Percentiles rank a stretch among this genome's conserved stretches.
Conservation (phyloP, 768 basidiomycete genomes). For the Neoboletus subvelutipes region DNA sequence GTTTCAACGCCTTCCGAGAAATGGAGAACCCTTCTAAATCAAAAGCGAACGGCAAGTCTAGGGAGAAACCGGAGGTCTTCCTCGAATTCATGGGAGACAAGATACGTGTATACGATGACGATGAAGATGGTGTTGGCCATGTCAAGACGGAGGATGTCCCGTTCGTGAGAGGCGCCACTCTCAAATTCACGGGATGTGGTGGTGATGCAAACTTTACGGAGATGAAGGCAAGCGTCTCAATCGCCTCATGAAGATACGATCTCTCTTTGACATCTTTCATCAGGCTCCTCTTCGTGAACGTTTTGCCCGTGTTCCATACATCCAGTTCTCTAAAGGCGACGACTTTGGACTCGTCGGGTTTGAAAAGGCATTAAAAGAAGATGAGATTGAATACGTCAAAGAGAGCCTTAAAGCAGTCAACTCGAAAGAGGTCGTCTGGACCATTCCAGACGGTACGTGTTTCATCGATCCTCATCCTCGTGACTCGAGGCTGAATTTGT, state of each 20-base stretch:
- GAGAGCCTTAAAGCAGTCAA: constrained; percentile 64
- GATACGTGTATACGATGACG: constrained; percentile 52
- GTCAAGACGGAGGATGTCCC: constrained; percentile 45
- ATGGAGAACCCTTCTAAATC: constrained; percentile 46
- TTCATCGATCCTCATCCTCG: neutral
- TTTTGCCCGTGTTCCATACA: constrained; percentile 47
- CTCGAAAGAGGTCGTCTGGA: constrained; percentile 65
- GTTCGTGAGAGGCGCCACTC: constrained; percentile 43
- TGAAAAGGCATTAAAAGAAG: constrained; percentile 66
- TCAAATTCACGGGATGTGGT: constrained; percentile 52
- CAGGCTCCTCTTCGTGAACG: constrained; percentile 48
- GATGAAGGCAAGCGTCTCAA: constrained; percentile 43
- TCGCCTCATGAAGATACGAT: neutral
- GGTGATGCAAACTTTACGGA: constrained; percentile 61
- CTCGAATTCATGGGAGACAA: constrained; percentile 76
- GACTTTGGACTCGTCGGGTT: constrained; percentile 50
- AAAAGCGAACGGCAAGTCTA: constrained; percentile 34
- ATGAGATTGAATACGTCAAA: constrained; percentile 69
- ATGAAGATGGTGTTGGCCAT: constrained; percentile 50
- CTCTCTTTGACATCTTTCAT: neutral
- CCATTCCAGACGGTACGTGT: constrained; percentile 53
- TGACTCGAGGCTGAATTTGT: neutral
- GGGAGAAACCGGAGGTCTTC: constrained; percentile 56
- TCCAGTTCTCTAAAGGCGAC: constrained; percentile 47
- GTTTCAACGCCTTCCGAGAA: constrained; percentile 81